Conservation (phyloP, 441 rosid species). For the Pelargonium fulgidum region DNA sequence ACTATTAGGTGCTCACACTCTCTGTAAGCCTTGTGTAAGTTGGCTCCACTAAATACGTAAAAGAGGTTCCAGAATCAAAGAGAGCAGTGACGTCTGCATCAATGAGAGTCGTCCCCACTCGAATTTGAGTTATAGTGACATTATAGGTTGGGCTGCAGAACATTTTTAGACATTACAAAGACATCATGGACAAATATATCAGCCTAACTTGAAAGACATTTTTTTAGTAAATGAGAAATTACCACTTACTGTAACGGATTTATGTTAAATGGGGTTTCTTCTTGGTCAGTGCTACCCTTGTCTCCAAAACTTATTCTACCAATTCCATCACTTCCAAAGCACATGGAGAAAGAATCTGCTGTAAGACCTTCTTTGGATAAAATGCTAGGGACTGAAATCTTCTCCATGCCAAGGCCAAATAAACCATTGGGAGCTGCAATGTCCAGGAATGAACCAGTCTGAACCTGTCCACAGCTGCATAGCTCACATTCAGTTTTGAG, state of each 20-base stretch:
- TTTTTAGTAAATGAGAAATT: slow-evolving; percentile 29
- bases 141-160: slow-evolving; percentile 52
- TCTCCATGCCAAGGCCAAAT: slow-evolving; percentile 63
- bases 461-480: slow-evolving; percentile 72
- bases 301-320: slow-evolving; percentile 69
- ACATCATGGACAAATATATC: background rate
- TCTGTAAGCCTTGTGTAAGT: slow-evolving; percentile 37
- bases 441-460: slow-evolving; percentile 65
- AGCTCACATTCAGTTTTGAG: slow-evolving; percentile 29
- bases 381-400: slow-evolving; percentile 58
- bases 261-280: slow-evolving; percentile 52
- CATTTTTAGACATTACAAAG: slow-evolving; percentile 13
- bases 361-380: slow-evolving; percentile 48
- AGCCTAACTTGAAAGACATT: slow-evolving; percentile 11
- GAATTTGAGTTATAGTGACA: slow-evolving; percentile 42
- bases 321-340: slow-evolving; percentile 52
- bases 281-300: slow-evolving; percentile 55
- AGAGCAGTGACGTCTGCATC: slow-evolving; percentile 45
- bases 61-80: slow-evolving; percentile 59
- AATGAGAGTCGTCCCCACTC: slow-evolving; percentile 39
- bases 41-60: slow-evolving; percentile 54
- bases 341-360: slow-evolving; percentile 65
- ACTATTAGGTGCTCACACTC: slow-evolving; percentile 33
- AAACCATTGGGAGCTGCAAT: slow-evolving; percentile 68
- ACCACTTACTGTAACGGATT: slow-evolving; percentile 53